Conservation (phyloP, 2,329 filamentous ascomycete species). For the Phaeosphaeria sp. region DNA sequence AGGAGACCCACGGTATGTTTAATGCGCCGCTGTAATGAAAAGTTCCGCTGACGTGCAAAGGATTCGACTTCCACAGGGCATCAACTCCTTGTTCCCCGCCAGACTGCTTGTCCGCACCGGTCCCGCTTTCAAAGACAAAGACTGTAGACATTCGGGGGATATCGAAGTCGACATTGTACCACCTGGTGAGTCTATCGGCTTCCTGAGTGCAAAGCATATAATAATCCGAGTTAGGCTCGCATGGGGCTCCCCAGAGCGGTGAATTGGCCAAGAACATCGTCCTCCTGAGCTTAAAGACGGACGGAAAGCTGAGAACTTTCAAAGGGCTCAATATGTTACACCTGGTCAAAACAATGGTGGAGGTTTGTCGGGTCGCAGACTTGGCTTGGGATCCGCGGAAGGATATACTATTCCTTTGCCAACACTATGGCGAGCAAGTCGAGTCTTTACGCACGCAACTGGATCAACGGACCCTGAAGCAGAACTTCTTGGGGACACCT, state of each 20-base stretch:
- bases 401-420: conserved; percentile 39
- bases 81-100: conserved; percentile 39
- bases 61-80: conserved; percentile 32
- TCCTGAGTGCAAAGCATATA: background rate
- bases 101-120: conserved; percentile 42
- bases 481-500: conserved; percentile 34
- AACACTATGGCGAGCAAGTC: conserved; percentile 32
- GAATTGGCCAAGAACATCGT: conserved; percentile 31
- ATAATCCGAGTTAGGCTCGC: conserved; percentile 28
- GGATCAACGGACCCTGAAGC: conserved; percentile 28
- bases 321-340: conserved; percentile 41
- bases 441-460: conserved; percentile 30
- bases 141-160: conserved; percentile 32
- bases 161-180: conserved; percentile 42
- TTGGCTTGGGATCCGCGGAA: conserved; percentile 39
- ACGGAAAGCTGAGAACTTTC: conserved; percentile 31
- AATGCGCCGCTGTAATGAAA: no score
- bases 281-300: conserved; percentile 30
- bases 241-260: conserved; percentile 36
- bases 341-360: conserved; percentile 33
- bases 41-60: conserved; percentile 26
- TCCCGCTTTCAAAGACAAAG: conserved; percentile 35
- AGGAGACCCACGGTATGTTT: conserved; percentile 33
- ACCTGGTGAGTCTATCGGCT: conserved; percentile 26
- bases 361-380: conserved; percentile 31